Evolutionary conservation across 1,284 basidiomycete species (phyloP).

Genomic region (Rhodotorula sp.): DNA sequence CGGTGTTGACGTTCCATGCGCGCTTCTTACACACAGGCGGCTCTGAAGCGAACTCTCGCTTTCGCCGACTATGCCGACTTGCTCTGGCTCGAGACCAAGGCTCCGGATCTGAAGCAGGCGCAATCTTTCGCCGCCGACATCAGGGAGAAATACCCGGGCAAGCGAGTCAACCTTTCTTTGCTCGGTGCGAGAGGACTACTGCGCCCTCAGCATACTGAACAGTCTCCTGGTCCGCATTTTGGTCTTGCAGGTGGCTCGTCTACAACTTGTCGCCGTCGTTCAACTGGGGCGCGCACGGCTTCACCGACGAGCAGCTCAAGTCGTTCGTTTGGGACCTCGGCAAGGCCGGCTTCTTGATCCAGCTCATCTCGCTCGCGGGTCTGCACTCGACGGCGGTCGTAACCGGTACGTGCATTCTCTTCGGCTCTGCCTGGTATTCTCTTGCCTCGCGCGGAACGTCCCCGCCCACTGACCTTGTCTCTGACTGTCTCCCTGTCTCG

Average conservation of each 20-base stretch:
- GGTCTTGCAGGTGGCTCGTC: slow-evolving; percentile 63
- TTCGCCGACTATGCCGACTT: slow-evolving; percentile 81
- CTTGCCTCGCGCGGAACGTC: not conserved
- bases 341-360: slow-evolving; percentile 82
- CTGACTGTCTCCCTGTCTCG: rapidly evolving
- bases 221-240: not conserved
- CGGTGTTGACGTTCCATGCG: not conserved
- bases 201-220: not conserved
- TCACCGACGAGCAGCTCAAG: slow-evolving; percentile 67
- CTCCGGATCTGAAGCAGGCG: slow-evolving; percentile 76
- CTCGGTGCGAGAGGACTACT: not conserved
- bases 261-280: slow-evolving; percentile 93
- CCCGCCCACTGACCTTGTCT: not conserved
- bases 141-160: slow-evolving; percentile 67
- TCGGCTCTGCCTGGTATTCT: slow-evolving; percentile 22
- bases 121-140: slow-evolving; percentile 74
- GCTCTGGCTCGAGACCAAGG: slow-evolving; percentile 86
- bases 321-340: slow-evolving; percentile 87
- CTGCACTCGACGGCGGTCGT: slow-evolving; percentile 79
- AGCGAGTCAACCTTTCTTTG: slow-evolving; percentile 51
- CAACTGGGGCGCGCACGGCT: slow-evolving; percentile 84
- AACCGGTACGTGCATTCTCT: slow-evolving; percentile 58
- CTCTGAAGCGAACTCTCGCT: slow-evolving; percentile 74
- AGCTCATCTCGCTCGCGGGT: slow-evolving; percentile 81
- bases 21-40: slow-evolving; percentile 55